A percentile compares a stretch with the other conserved stretches of the same genome.
phyloP scores from a whole-genome alignment of 768 basidiomycete species.

The Hericium coralloides region DNA sequence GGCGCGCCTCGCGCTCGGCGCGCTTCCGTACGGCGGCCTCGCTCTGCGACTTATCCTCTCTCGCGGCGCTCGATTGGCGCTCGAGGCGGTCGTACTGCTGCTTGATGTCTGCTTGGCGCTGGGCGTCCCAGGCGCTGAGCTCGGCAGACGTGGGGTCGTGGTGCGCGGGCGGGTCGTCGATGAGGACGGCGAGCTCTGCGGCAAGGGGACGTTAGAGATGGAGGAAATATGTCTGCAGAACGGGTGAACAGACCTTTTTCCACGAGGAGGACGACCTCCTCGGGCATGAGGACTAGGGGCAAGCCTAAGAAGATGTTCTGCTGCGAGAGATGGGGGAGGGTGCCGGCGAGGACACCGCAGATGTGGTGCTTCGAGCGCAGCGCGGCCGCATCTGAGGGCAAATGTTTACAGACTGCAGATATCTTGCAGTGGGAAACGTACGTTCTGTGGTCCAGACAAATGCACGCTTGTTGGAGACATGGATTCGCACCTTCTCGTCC shows the following conservation, averaged over 20 bases:
- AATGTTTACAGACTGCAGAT: neutral
- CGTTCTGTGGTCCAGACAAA: slow-evolving; percentile 90
- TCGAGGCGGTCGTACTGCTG: slow-evolving; percentile 41
- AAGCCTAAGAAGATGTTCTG: slow-evolving; percentile 95
- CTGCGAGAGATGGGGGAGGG: slow-evolving; percentile 88
- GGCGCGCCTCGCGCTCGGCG: slow-evolving; percentile 52
- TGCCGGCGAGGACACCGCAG: slow-evolving; percentile 81
- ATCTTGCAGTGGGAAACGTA: slow-evolving; percentile 21
- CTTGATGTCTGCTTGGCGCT: slow-evolving; percentile 35
- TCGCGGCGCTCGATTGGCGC: slow-evolving; percentile 40
- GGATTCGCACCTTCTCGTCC: slow-evolving; percentile 4
- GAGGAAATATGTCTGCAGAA: neutral
- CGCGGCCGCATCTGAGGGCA: slow-evolving; percentile 59
- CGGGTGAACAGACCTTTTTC: slow-evolving; percentile 50
- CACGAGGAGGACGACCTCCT: slow-evolving; percentile 86
- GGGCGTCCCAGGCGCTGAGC: slow-evolving; percentile 43
- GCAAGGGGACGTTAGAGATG: slow-evolving; percentile 2
- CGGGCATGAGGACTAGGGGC: slow-evolving; percentile 82
- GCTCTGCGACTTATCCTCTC: slow-evolving; percentile 28
- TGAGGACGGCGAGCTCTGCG: slow-evolving; percentile 65
- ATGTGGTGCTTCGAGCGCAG: slow-evolving; percentile 76
- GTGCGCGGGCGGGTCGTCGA: slow-evolving; percentile 63
- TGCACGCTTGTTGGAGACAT: slow-evolving; percentile 64
- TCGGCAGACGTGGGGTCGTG: slow-evolving; percentile 36
- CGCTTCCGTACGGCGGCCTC: slow-evolving; percentile 66